Base-by-base conservation (phyloP, 345 rosid species). In the Lumnitzera racemosa region DNA sequence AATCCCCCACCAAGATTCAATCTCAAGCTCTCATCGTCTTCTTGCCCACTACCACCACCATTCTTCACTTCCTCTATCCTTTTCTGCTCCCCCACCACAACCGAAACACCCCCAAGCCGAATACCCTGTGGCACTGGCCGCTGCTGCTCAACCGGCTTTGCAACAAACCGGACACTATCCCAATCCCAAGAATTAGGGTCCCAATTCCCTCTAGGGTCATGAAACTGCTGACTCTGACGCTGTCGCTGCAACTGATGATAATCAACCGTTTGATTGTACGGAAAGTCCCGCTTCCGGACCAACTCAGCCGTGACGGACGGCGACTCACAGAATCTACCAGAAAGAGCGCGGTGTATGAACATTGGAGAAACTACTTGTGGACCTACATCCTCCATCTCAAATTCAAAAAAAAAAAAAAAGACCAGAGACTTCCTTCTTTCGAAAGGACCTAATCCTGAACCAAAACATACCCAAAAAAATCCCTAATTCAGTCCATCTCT, bases 371-470 rank as follows among this genome's bases (percentile, higher is more conserved):
- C 90, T 9, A 87, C 84, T 55, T 80, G 95, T 15, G 87, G 77
- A 24, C 97, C 92, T 27, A 81, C 79, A 51, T 88, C 96, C 65
- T 90, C 97, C 96, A 90, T 89, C 31, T 62, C 70, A 7, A 36
- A 36, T 9, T 75, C 55, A 17, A 17, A 15, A 60, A 16, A 46
- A 31, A 29, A 3, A 29, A 29, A 3, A 29, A 3, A 5, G 4
- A 36, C 7, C 43, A 36, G 9, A 36, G 7, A 7, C 43, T 36
- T 1, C 43, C 43, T 36, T 36, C 43, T 9, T 36, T 36, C 7
- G 1, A 36, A 53, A 60, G 51, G 46, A 51, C 52, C 49, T 27
- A 43, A 64, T 59, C 53, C 17, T 49, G 50, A 48, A 51, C 56
- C 67, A 60, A 36, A 23, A 62, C 58, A 65, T 53, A 51, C n/a